Evolutionary conservation across 805 yeast species (phyloP).

Genomic region (Priceomyces medius): DNA sequence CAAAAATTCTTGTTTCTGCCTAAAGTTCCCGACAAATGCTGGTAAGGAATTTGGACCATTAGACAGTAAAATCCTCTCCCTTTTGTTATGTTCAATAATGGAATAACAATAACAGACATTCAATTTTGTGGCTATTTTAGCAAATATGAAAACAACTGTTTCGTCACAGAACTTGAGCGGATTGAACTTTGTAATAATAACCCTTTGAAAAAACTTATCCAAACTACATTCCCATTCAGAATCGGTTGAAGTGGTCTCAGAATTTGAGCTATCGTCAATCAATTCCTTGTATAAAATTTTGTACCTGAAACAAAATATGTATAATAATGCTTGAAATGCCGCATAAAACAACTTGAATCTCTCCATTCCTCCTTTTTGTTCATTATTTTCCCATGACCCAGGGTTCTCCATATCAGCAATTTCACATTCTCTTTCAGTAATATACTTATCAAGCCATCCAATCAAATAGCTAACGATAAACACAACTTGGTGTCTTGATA

Average conservation of each 20-base stretch:
- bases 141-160: conserved; percentile 90
- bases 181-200: conserved; percentile 83
- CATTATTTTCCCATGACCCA: conserved; percentile 8
- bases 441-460: conserved; percentile 80
- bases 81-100: conserved; percentile 84
- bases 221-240: conserved; percentile 74
- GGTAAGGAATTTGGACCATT: conserved; percentile 26
- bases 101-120: conserved; percentile 92
- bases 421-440: conserved; percentile 82
- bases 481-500: conserved; percentile 69
- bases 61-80: conserved; percentile 57
- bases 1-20: conserved; percentile 75
- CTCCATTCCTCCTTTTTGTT: conserved; percentile 70
- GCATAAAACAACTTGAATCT: conserved; percentile 87
- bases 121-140: conserved; percentile 84
- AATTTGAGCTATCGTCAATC: not conserved
- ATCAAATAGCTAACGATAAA: conserved; percentile 80
- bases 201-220: conserved; percentile 83
- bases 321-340: conserved; percentile 84
- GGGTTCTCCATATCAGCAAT: conserved; percentile 45
- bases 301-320: conserved; percentile 89
- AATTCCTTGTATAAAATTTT: conserved; percentile 46
- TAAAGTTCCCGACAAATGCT: conserved; percentile 40
- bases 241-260: conserved; percentile 11
- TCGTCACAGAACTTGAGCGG: conserved; percentile 92